Evolutionary conservation across 2,329 filamentous ascomycete species (phyloP).

Genomic region (Thelonectria discophora): DNA sequence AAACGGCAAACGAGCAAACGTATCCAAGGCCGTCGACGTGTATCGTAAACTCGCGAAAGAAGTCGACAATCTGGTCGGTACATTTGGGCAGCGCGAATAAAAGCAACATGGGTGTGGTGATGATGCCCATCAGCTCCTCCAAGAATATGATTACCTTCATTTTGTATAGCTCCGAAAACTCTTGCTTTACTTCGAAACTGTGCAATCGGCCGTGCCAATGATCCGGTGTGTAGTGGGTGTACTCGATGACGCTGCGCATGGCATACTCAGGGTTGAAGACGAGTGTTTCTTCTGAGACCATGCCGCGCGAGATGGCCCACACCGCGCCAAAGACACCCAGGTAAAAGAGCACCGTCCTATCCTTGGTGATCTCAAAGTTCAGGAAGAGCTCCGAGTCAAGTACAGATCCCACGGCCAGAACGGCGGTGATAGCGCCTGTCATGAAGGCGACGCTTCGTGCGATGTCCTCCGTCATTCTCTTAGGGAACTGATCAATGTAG

Average conservation of each 20-base stretch:
- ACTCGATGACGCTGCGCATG: constrained; percentile 87
- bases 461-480: constrained; percentile 88
- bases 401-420: constrained; percentile 85
- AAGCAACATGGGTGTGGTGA: constrained; percentile 89
- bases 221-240: constrained; percentile 89
- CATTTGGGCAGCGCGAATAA: constrained; percentile 87
- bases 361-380: constrained; percentile 88
- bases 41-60: constrained; percentile 97
- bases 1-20: constrained; percentile 96
- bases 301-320: constrained; percentile 84
- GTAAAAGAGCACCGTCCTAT: constrained; percentile 91
- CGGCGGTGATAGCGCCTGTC: constrained; percentile 83
- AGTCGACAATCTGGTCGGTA: constrained; percentile 93
- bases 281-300: constrained; percentile 85
- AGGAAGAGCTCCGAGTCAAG: constrained; percentile 91
- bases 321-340: constrained; percentile 82
- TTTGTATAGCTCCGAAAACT: constrained; percentile 92
- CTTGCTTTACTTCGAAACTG: constrained; percentile 89
- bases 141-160: constrained; percentile 91
- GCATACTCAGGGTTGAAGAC: constrained; percentile 94
- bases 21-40: constrained; percentile 96
- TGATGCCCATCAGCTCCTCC: constrained; percentile 90
- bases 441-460: constrained; percentile 88
- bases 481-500: constrained; percentile 96
- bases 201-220: constrained; percentile 93